phyloP scores from a whole-genome alignment of 2,329 filamentous ascomycete genomes.

The Neofusicoccum cordaticola region DNA sequence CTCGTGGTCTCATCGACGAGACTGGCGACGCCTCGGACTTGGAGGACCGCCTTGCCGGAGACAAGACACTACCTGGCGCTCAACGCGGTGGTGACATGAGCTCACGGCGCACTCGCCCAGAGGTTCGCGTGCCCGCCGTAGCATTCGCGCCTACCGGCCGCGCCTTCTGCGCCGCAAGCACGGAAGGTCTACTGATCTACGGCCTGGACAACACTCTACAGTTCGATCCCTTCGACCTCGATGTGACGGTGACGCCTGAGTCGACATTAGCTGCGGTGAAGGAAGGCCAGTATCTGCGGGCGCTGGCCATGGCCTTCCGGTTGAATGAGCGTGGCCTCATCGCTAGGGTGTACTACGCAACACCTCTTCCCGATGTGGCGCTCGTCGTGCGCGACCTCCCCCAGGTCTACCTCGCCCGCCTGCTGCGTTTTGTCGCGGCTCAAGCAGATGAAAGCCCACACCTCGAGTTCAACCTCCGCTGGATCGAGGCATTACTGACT shows the following conservation, averaged over 20 bases:
- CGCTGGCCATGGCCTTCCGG: constrained; percentile 94
- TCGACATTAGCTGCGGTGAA: constrained; percentile 65
- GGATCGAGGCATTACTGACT: constrained; percentile 80
- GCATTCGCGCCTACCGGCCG: constrained; percentile 86
- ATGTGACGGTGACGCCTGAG: constrained; percentile 87
- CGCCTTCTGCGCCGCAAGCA: constrained; percentile 90
- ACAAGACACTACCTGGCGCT: constrained; percentile 76
- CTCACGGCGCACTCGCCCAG: constrained; percentile 69
- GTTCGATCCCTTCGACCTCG: constrained; percentile 95
- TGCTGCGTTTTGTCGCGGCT: constrained; percentile 82
- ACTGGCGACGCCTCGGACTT: constrained; percentile 84
- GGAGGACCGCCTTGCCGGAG: constrained; percentile 67
- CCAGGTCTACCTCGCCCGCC: constrained; percentile 76
- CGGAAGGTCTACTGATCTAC: constrained; percentile 91
- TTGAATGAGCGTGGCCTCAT: constrained; percentile 83
- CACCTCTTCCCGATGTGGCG: constrained; percentile 70
- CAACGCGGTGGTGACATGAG: constrained; percentile 87
- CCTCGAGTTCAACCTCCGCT: constrained; percentile 89
- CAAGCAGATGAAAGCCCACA: constrained; percentile 89
- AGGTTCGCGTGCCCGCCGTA: constrained; percentile 80
- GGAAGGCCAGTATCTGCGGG: constrained; percentile 82
- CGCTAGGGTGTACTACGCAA: constrained; percentile 78
- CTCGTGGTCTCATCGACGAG: constrained; percentile 79
- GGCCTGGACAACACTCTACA: constrained; percentile 78
- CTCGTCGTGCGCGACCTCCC: constrained; percentile 79